Evolutionary conservation across 2,329 filamentous ascomycete species (phyloP), one percentile per base, ranked within the genome.

Genomic region (Aspergillus sp.): DNA sequence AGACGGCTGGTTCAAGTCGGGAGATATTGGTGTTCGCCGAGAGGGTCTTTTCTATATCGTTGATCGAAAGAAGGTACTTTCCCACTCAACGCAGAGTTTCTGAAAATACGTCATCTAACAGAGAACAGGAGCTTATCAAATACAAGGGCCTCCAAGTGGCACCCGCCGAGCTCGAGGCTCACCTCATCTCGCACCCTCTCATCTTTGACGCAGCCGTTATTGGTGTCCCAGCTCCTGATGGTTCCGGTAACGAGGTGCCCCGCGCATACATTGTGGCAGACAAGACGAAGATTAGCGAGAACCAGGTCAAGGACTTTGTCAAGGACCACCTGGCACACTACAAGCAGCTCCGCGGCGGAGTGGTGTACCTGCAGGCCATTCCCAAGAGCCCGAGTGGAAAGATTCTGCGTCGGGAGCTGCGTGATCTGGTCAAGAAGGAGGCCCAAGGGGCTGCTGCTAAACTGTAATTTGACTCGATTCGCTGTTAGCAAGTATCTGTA

Each of bases 1-100:
- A 0, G 81, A 84, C 4, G 81, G 83, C 0, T 85, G 77, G 65
- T 84, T 84, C 67, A 80, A 82, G 54, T 84, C 83, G 0, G 83
- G 84, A 1, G 84, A 86, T 65, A 79, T 86, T 54, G 79, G 79
- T 57, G 76, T 80, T 47, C 67, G 72, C 8, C 71, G 75, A 38
- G 79, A 76, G 19, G 74, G 77, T 25, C 73, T 83, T 60, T 84
- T 80, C 73, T 85, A 84, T 67, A 82, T 85, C 51, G 76, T 84
- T 15, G 81, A 83, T 62, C 73, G 77, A 5, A 77, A 77, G 53
- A 79, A 81, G 74, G 82, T 65, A 65, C 19, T 17, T 23, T 25
- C 50, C n/a, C 23, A 19, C 34, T 43, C 19, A 9, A 30, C n/a
- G 22, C 17, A 38, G 17, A 17, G 28, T 4, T 28, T 9, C 31